Conservation (phyloP, 2,329 filamentous ascomycete species). For the Alternaria metachromatica region DNA sequence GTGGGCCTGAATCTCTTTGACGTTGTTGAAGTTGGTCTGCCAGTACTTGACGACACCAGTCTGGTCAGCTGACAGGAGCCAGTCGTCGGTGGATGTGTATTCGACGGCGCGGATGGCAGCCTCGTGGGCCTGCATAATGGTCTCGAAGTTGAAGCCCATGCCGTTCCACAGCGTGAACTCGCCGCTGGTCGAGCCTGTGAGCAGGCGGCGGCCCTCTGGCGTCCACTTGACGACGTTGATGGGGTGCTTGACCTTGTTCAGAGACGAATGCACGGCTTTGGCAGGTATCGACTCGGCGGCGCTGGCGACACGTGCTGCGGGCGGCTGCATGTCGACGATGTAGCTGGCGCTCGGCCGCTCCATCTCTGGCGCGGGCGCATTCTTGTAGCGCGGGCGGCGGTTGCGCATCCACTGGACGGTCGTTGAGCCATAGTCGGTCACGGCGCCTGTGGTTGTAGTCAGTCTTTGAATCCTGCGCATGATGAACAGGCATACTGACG, state of each 20-base stretch:
- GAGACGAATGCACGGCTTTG: conserved; percentile 96
- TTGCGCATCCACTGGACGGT: conserved; percentile 91
- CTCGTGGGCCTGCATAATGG: conserved; percentile 97
- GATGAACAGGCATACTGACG: conserved; percentile 33
- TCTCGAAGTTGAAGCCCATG: conserved; percentile 99
- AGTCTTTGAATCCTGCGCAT: conserved; percentile 1
- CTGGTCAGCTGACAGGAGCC: conserved; percentile 94
- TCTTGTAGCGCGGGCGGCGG: conserved; percentile 77
- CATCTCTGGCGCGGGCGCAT: conserved; percentile 72
- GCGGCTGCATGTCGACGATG: conserved; percentile 90
- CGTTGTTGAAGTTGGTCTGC: conserved; percentile 99
- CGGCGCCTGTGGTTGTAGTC: conserved; percentile 67
- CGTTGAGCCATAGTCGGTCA: conserved; percentile 91
- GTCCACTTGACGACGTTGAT: conserved; percentile 98
- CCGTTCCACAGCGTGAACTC: conserved; percentile 99
- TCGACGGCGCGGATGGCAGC: conserved; percentile 80
- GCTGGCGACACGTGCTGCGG: conserved; percentile 73
- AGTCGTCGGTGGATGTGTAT: conserved; percentile 96
- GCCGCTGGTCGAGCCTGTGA: conserved; percentile 94
- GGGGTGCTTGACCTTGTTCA: conserved; percentile 97
- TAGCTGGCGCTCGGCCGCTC: conserved; percentile 90
- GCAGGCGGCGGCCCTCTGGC: conserved; percentile 85
- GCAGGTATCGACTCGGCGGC: conserved; percentile 88
- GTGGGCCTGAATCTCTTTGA: conserved; percentile 92
- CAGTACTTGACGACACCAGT: conserved; percentile 97